Evolutionary conservation across 768 basidiomycete species (phyloP).

Genomic region (Serendipita sp.): DNA sequence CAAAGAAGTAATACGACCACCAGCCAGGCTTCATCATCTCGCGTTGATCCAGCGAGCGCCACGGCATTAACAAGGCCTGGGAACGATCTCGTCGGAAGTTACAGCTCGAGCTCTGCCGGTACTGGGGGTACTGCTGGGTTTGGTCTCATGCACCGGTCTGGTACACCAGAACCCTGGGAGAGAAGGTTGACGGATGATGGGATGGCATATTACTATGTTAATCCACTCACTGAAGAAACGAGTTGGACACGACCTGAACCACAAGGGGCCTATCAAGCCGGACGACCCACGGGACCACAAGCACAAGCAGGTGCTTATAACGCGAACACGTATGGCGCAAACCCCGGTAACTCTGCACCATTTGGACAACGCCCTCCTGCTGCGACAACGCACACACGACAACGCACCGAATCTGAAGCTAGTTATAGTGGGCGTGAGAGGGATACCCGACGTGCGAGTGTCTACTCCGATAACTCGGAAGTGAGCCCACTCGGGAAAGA

Average conservation of each 20-base stretch:
- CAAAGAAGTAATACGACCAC: not conserved
- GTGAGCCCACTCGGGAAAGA: conserved; percentile 33
- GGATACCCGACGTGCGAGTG: conserved; percentile 31
- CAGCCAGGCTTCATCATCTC: not conserved
- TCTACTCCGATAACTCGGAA: conserved; percentile 69
- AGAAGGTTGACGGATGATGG: conserved; percentile 70
- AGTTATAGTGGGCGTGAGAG: conserved; percentile 3
- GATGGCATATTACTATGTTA: conserved; percentile 61
- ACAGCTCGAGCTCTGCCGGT: not conserved
- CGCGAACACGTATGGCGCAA: not conserved
- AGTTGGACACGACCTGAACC: conserved; percentile 53
- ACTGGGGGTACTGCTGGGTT: conserved; percentile 43
- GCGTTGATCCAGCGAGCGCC: not conserved
- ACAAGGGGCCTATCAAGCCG: conserved; percentile 8
- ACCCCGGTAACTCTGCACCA: not conserved
- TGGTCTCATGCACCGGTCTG: conserved; percentile 37
- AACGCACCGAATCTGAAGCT: not conserved
- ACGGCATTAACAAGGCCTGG: not conserved
- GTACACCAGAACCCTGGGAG: conserved; percentile 71
- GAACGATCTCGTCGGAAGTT: not conserved
- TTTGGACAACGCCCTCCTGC: not conserved
- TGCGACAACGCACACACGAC: not conserved
- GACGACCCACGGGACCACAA: not conserved
- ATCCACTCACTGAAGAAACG: conserved; percentile 48
- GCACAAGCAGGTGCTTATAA: not conserved